Percentiles rank a stretch among this genome's conserved stretches.
Conservation (phyloP, 345 rosid species). For the Salix exigua region DNA sequence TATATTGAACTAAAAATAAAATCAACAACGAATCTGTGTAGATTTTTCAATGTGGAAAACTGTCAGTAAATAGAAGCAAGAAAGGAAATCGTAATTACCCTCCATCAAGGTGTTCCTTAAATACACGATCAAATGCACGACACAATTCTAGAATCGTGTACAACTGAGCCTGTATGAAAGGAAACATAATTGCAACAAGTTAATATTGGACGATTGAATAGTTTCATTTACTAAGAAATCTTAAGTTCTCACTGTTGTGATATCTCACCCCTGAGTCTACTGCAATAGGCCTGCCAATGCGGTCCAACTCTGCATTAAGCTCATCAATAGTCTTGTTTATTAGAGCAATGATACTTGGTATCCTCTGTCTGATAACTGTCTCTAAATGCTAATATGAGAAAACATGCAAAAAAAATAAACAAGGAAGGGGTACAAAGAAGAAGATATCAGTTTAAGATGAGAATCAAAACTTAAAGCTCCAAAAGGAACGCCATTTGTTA, state of each 20-base stretch:
- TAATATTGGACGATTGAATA: slow-evolving; percentile 3
- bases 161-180: slow-evolving; percentile 70
- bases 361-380: slow-evolving; percentile 87
- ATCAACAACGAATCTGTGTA: background rate
- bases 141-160: slow-evolving; percentile 94
- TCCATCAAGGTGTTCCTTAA: slow-evolving; percentile 98
- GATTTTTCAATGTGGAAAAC: slow-evolving; percentile 1
- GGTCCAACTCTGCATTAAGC: slow-evolving; percentile 94
- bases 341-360: slow-evolving; percentile 92
- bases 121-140: slow-evolving; percentile 95
- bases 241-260: slow-evolving; percentile 12
- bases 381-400: slow-evolving; percentile 69
- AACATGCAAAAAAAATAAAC: slow-evolving; percentile 5
- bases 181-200: slow-evolving; percentile 13
- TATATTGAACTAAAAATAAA: no score
- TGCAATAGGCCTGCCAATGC: slow-evolving; percentile 93
- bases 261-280: slow-evolving; percentile 94
- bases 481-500: background rate
- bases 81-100: slow-evolving; percentile 52
- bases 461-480: background rate
- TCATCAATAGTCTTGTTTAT: slow-evolving; percentile 95
- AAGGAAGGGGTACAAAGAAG: slow-evolving; percentile 8
- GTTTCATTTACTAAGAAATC: slow-evolving; percentile 10
- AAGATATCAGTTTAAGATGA: slow-evolving; percentile 2
- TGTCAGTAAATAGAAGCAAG: background rate